Conservation (phyloP, 768 basidiomycete genomes). For the Agrocybe pediades region DNA sequence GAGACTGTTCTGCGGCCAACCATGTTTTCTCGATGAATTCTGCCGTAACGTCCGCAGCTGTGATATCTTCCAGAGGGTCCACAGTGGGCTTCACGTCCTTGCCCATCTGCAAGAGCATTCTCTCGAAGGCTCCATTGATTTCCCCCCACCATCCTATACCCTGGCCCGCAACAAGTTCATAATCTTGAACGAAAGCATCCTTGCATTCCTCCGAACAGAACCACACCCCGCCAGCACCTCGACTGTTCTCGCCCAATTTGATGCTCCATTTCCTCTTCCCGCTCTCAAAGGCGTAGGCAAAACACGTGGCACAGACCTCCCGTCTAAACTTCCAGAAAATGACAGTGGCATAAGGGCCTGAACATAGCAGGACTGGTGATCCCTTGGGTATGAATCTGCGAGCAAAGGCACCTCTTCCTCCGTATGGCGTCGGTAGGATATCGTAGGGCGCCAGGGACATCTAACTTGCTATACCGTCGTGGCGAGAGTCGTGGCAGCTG, state of each 20-base stretch:
- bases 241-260: conserved; percentile 15
- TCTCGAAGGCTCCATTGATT: conserved; percentile 16
- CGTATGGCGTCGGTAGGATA: conserved; percentile 39
- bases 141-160: conserved; percentile 20
- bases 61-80: conserved; percentile 26
- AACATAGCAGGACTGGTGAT: conserved; percentile 44
- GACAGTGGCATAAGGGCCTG: conserved; percentile 55
- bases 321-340: conserved; percentile 65
- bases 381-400: conserved; percentile 39
- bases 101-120: conserved; percentile 12
- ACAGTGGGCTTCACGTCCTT: conserved; percentile 5
- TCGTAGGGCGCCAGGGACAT: conserved; percentile 18
- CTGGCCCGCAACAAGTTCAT: conserved; percentile 13
- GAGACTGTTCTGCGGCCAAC: conserved; percentile 37
- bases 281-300: conserved; percentile 57
- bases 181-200: conserved; percentile 40
- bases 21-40: conserved; percentile 47
- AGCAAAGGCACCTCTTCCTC: conserved; percentile 58
- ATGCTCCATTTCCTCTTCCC: conserved; percentile 48
- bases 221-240: conserved; percentile 44
- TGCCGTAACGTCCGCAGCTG: conserved; percentile 32
- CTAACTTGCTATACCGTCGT: background rate
- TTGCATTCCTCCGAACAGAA: conserved; percentile 58
- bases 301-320: conserved; percentile 69
- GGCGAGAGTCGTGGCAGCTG: background rate